Evolutionary conservation across 495 filamentous ascomycete genomes (phyloP), one percentile per base, ranked within the genome.

Genomic region (Terfezia claveryi): DNA sequence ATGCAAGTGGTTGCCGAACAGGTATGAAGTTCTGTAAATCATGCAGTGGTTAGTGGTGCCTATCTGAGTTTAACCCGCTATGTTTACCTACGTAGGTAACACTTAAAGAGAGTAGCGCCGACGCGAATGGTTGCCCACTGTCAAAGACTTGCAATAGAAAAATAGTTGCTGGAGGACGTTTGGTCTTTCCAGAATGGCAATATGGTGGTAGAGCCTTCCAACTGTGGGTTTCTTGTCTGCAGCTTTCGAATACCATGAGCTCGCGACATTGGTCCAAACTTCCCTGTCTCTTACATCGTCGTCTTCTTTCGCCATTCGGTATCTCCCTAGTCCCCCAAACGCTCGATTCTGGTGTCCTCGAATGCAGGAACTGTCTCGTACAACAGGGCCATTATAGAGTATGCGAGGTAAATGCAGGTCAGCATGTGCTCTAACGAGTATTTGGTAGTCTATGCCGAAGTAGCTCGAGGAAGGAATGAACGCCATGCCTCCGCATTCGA

Each of bases 261-360:
- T 68, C 8, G 82, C 81, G 0, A 92, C 81, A 0, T 73, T 74
- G 10, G 80, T 81, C 87, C 88, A 94, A 1, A 76, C 68, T 50
- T 93, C 86, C 0, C 82, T 74, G 49, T 89, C 84, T 10, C 74
- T 68, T 17, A 79, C 67, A 54, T 86, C 78, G 37, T 76, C 72
- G 52, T 87, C 80, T 62, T 89, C 82, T 32, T 87, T 80, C 1
- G 83, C 83, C 82, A 89, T 87, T 0, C 79, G 70, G 54, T 83
- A 83, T 36, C 80, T 20, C 77, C 81, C 4, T 89, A 67, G 65
- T 91, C 85, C 0, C 86, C 86, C 0, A 94, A 71, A 60, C 85
- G 93, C 59, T 94, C 87, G 23, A 93, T 83, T 87, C 87, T 94
- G 0, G 82, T 92, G 50, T 87, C 83, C 57, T 82, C 75, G 61